A percentile compares a stretch with the other conserved stretches of the same genome.
Evolutionary conservation across 306 rosid genomes (phyloP).

Genomic region (Ochetophila trinervis): DNA sequence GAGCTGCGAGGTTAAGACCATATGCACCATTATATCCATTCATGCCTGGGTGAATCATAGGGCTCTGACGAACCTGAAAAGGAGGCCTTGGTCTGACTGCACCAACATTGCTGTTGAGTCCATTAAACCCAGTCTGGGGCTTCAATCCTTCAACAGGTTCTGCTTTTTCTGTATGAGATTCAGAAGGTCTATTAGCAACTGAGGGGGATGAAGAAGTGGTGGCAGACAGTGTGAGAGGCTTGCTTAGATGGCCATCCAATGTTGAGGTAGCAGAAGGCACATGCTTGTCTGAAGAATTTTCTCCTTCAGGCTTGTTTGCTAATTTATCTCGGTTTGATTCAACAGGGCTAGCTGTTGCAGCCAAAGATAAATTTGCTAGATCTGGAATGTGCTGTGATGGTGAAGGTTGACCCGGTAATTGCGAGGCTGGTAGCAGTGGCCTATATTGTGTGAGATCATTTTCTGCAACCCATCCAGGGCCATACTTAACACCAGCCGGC

Average conservation of each 20-base stretch:
- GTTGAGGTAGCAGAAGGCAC: slow-evolving; percentile 22
- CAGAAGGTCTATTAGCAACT: slow-evolving; percentile 27
- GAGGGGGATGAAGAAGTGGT: slow-evolving; percentile 28
- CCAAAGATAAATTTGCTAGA: slow-evolving; percentile 20
- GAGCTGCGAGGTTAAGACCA: slow-evolving; percentile 38
- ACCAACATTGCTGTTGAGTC: slow-evolving; percentile 30
- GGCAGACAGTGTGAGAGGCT: slow-evolving; percentile 23
- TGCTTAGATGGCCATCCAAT: slow-evolving; percentile 27
- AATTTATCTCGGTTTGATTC: slow-evolving; percentile 28
- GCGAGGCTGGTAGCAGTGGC: slow-evolving; percentile 23
- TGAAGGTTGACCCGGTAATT: slow-evolving; percentile 23
- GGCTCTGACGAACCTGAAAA: slow-evolving; percentile 28
- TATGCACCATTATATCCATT: slow-evolving; percentile 43
- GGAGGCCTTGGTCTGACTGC: slow-evolving; percentile 37
- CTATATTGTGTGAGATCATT: slow-evolving; percentile 37
- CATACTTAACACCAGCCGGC: slow-evolving; percentile 44
- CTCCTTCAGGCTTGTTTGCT: slow-evolving; percentile 27
- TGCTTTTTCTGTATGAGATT: slow-evolving; percentile 21
- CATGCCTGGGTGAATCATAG: slow-evolving; percentile 32
- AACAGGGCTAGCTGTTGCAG: slow-evolving; percentile 20
- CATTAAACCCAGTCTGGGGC: slow-evolving; percentile 27
- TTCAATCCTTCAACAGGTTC: slow-evolving; percentile 37
- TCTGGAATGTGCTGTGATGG: slow-evolving; percentile 24
- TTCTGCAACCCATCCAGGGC: slow-evolving; percentile 72
- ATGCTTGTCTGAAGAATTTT: slow-evolving; percentile 30